phyloP scores from a whole-genome alignment of 805 yeast genomes.

The Schwanniomyces yamadae region DNA sequence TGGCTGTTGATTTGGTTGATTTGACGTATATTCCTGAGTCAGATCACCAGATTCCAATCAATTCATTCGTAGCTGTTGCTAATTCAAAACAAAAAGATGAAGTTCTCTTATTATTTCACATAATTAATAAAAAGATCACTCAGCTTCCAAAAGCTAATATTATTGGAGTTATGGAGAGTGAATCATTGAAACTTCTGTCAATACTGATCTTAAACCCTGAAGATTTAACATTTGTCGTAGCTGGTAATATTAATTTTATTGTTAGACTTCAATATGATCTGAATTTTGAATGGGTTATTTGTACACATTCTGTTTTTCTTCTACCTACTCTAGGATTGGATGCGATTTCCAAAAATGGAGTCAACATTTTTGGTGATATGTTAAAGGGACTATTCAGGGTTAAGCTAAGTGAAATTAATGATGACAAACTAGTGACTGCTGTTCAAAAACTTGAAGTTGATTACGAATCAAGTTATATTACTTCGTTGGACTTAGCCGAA shows the following conservation, averaged over 20 bases:
- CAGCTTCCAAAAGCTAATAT: slow-evolving; percentile 9
- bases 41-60: slow-evolving; percentile 1
- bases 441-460: slow-evolving; percentile 3
- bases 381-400: slow-evolving; percentile 14
- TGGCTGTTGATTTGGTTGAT: slow-evolving; percentile 18
- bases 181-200: slow-evolving; percentile 11
- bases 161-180: slow-evolving; percentile 11
- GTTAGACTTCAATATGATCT: slow-evolving; percentile 5
- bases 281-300: slow-evolving; percentile 11
- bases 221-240: slow-evolving; percentile 12
- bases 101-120: slow-evolving; percentile 10
- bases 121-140: slow-evolving; percentile 9
- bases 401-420: neutral
- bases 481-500: slow-evolving; percentile 12
- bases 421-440: slow-evolving; percentile 1
- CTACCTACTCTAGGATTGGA: slow-evolving; percentile 11
- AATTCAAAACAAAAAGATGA: slow-evolving; percentile 10
- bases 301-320: slow-evolving; percentile 7
- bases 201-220: slow-evolving; percentile 13
- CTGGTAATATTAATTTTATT: slow-evolving; percentile 17
- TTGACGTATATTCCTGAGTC: slow-evolving; percentile 10
- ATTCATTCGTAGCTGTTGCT: slow-evolving; percentile 15
- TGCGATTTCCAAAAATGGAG: slow-evolving; percentile 1
- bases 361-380: slow-evolving; percentile 15
- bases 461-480: slow-evolving; percentile 12